These are phyloP conservation scores for Bryum argenteum DNA, from an alignment of 225 moss, liverwort and hornwort species.

Conservation along the genomic window DNA sequence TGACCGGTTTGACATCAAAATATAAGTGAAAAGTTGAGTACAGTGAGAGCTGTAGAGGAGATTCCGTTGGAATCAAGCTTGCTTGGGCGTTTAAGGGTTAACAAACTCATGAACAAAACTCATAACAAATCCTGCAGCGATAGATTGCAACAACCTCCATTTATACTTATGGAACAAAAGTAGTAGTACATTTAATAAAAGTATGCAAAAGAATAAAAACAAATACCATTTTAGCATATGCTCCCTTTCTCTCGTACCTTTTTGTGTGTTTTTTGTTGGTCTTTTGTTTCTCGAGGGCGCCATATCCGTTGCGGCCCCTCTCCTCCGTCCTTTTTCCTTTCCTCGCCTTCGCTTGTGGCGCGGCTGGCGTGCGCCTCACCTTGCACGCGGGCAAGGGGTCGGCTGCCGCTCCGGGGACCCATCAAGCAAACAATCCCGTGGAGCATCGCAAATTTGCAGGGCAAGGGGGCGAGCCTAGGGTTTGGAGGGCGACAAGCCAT, in stretches of 20 bases:
- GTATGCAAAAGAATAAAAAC: no score
- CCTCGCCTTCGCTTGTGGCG: neutral
- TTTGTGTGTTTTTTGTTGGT: neutral
- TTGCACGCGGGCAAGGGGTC: neutral
- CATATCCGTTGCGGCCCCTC: slow-evolving; percentile 18
- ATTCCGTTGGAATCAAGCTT: no score
- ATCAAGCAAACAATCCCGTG: neutral
- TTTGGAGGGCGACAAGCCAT: neutral
- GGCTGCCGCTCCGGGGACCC: neutral
- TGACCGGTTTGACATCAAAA: no score
- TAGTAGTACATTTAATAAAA: no score
- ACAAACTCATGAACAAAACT: no score
- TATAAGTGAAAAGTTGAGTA: no score
- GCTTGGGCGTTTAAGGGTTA: no score
- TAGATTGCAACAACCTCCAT: no score
- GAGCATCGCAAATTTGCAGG: neutral
- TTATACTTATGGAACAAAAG: no score
- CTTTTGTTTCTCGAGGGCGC: slow-evolving; percentile 16
- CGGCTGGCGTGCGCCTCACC: neutral
- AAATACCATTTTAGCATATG: neutral
- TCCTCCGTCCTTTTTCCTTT: neutral
- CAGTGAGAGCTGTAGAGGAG: no score
- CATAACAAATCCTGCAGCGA: no score
- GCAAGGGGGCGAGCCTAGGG: slow-evolving; percentile 1
- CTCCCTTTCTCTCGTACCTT: neutral